These are phyloP conservation scores for Stenogyne calaminthoides DNA, from an alignment of 305 asterid genomes.

Conservation along the genomic window DNA sequence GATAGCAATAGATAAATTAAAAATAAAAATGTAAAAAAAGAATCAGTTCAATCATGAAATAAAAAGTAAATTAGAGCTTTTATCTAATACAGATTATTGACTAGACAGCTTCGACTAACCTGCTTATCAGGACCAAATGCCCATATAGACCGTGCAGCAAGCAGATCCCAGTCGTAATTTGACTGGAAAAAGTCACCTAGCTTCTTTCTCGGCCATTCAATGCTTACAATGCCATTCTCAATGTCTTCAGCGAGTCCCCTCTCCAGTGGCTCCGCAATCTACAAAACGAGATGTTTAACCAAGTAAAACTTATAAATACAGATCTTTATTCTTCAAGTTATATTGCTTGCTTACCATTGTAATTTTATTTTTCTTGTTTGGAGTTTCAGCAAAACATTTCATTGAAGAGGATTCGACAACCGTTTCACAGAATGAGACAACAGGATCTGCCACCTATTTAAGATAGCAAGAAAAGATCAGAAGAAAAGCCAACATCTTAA, in stretches of 20 bases:
- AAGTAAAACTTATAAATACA: conserved; percentile 10
- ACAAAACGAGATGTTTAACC: conserved; percentile 27
- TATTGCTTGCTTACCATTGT: conserved; percentile 72
- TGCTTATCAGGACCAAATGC: conserved; percentile 99
- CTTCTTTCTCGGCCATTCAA: conserved; percentile 90
- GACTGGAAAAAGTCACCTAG: conserved; percentile 94
- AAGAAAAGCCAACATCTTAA: conserved; percentile 15
- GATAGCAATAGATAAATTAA: conserved; percentile 21
- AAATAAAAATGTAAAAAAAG: not conserved
- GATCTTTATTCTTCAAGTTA: not conserved
- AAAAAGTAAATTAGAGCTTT: not conserved
- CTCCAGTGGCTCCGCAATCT: conserved; percentile 98
- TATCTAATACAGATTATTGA: too few species aligned
- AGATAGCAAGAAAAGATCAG: conserved; percentile 12
- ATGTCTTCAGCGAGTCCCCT: conserved; percentile 98
- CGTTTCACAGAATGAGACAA: conserved; percentile 96
- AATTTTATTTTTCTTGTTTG: conserved; percentile 94
- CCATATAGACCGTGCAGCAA: conserved; percentile 98
- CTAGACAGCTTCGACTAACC: conserved; percentile 47
- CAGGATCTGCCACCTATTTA: conserved; percentile 94
- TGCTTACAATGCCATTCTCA: conserved; percentile 85
- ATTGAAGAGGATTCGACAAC: conserved; percentile 97
- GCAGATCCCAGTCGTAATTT: conserved; percentile 97
- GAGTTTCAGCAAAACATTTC: conserved; percentile 99
- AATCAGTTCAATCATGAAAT: conserved; percentile 12